Conservation (phyloP, 495 filamentous ascomycete genomes). For the Astrocystis sublimbata region DNA sequence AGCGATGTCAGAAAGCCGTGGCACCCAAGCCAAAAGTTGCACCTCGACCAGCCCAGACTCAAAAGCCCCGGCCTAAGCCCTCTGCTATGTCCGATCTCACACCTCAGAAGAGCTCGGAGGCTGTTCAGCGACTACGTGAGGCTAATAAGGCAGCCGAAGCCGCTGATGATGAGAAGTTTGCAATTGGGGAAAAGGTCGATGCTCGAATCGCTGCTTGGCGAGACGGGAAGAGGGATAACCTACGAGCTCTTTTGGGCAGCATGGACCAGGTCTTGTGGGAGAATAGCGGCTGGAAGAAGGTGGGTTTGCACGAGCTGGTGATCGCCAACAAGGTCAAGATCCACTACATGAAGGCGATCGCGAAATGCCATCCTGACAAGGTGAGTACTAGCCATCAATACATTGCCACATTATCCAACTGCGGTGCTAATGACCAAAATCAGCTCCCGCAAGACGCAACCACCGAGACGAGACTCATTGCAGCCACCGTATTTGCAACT, state of each 20-base stretch:
- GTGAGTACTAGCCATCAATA: constrained; percentile 52
- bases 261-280: constrained; percentile 90
- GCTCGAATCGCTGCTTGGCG: constrained; percentile 76
- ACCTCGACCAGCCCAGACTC: constrained; percentile 30
- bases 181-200: constrained; percentile 80
- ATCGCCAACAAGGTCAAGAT: constrained; percentile 93
- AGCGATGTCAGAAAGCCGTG: constrained; percentile 84
- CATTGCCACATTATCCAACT: constrained; percentile 7
- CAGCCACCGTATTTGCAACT: constrained; percentile 83
- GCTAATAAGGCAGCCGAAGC: constrained; percentile 82
- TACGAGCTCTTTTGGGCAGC: constrained; percentile 84
- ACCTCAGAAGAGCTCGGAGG: constrained; percentile 51
- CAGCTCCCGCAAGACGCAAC: constrained; percentile 84
- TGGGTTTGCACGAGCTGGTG: constrained; percentile 88
- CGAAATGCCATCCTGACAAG: constrained; percentile 98
- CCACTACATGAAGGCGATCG: constrained; percentile 98
- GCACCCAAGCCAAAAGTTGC: constrained; percentile 55
- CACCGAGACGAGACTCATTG: constrained; percentile 94
- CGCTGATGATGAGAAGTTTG: constrained; percentile 89
- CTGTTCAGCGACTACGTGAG: constrained; percentile 74
- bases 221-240: constrained; percentile 85
- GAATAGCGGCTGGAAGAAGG: constrained; percentile 92
- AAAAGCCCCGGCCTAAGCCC: constrained; percentile 40
- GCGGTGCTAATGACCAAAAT: constrained; percentile 22
- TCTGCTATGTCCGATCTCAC: constrained; percentile 50